These are phyloP conservation scores for Chamaecrista fasciculata DNA, from an alignment of 306 rosid species.

Conservation along the genomic window DNA sequence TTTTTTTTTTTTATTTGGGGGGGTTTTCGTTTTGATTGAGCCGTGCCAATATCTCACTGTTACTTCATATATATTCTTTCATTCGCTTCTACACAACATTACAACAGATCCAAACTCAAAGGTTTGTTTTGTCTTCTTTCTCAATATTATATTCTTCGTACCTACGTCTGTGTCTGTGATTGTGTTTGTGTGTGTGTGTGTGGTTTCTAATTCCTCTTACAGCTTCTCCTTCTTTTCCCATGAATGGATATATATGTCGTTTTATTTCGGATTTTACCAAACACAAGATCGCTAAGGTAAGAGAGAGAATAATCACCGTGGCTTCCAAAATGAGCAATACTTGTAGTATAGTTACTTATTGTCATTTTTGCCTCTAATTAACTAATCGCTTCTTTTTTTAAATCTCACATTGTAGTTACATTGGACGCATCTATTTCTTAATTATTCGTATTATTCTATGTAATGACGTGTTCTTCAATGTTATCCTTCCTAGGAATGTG, in stretches of 20 bases:
- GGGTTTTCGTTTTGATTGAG: slow-evolving; percentile 58
- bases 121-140: slow-evolving; percentile 8
- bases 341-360: background rate
- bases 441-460: too few species aligned
- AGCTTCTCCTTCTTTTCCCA: background rate
- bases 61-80: slow-evolving; percentile 35
- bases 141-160: too few species aligned
- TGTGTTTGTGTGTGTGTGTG: background rate
- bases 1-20: background rate
- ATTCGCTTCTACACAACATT: background rate
- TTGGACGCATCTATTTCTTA: background rate
- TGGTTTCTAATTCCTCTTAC: background rate
- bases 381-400: background rate
- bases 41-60: slow-evolving; percentile 78
- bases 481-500: too few species aligned
- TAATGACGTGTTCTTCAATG: too few species aligned
- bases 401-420: background rate
- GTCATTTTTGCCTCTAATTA: background rate
- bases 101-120: slow-evolving; percentile 7
- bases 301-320: background rate
- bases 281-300: too few species aligned
- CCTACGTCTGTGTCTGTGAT: background rate
- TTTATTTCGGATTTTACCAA: too few species aligned
- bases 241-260: too few species aligned
- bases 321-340: background rate